Base-by-base conservation (phyloP, 2,329 filamentous ascomycete genomes). In the Xylariaceae sp. region DNA sequence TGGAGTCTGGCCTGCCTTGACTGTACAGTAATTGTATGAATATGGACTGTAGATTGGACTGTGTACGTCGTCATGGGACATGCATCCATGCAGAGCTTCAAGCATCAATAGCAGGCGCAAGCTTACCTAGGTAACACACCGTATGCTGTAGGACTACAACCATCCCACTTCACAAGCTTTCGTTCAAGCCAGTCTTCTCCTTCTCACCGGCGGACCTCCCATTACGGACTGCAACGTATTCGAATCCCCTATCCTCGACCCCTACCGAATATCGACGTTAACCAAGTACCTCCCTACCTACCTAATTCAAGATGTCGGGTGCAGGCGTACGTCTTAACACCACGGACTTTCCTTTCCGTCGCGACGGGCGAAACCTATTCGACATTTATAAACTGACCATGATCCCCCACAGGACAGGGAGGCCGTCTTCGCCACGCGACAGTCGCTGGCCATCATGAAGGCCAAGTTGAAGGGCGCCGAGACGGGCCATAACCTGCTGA, bases 381-480 rank as follows among this genome's bases (percentile, higher is more conserved):
- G n/a, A n/a, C n/a, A n/a, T n/a, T n/a, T n/a, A n/a, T n/a, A n/a
- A n/a, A n/a, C n/a, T n/a, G n/a, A n/a, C 18, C 12, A 8, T n/a
- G 23, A 32, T n/a, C 31, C 39, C 9, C 15, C 17, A 38, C 36
- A 95, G 89, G 88, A 90, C 65, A 81, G 92, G 64, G 92, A 98
- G 70, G 77, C 89, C 59, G 90, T 98, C 68, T 98, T 98, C 69
- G 87, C 92, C 58, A 98, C 92, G 61, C 87, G 92, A 59, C 92
- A 98, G 73, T 94, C 88, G 64, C 74, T 98, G 68, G 89, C 88
- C 50, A 68, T 94, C 61, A 98, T 98, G 90, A 97, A 97, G 70
- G 81, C 83, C 51, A 98, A 98, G 74, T 81, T 98, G 60, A 97
- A 97, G 73, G 90, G 85, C 47, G 85, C 85, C 40, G 84, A 90